A percentile compares a stretch with the other conserved stretches of the same genome.
Evolutionary conservation across 768 basidiomycete genomes (phyloP).

Genomic region (Boletus reticulatus): DNA sequence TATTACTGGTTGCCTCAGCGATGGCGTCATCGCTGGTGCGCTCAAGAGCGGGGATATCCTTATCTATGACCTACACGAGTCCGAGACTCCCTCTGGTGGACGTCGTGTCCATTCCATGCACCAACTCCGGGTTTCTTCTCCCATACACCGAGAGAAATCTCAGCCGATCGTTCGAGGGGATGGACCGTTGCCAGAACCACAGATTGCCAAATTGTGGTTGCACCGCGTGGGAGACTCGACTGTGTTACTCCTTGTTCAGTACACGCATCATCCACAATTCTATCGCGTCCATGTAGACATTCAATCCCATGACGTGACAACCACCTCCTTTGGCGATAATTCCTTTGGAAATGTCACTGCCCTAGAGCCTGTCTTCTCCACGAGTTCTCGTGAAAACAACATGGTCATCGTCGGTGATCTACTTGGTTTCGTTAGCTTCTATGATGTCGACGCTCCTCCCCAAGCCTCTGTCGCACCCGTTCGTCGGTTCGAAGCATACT

Average conservation of each 20-base stretch:
- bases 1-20: constrained; percentile 43
- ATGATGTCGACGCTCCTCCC: constrained; percentile 42
- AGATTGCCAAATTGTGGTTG: constrained; percentile 19
- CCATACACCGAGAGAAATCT: constrained; percentile 19
- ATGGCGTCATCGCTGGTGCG: constrained; percentile 48
- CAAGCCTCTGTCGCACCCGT: constrained; percentile 31
- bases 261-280: constrained; percentile 48
- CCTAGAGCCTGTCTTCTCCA: constrained; percentile 47
- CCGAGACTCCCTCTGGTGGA: constrained; percentile 14
- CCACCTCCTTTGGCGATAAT: constrained; percentile 49
- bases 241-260: constrained; percentile 46
- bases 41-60: constrained; percentile 55
- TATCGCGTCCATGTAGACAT: constrained; percentile 47
- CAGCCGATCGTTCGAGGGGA: neutral
- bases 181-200: neutral
- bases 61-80: constrained; percentile 49
- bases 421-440: constrained; percentile 63
- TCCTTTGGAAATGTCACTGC: constrained; percentile 50
- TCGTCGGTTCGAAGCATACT: constrained; percentile 59
- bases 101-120: constrained; percentile 16
- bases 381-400: constrained; percentile 35
- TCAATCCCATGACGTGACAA: constrained; percentile 26
- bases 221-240: constrained; percentile 2
- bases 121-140: constrained; percentile 38
- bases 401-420: constrained; percentile 65